Percentiles rank a stretch among this genome's conserved stretches.
phyloP scores from a whole-genome alignment of 257 asterid species.

The Solanum pinnatisectum region DNA sequence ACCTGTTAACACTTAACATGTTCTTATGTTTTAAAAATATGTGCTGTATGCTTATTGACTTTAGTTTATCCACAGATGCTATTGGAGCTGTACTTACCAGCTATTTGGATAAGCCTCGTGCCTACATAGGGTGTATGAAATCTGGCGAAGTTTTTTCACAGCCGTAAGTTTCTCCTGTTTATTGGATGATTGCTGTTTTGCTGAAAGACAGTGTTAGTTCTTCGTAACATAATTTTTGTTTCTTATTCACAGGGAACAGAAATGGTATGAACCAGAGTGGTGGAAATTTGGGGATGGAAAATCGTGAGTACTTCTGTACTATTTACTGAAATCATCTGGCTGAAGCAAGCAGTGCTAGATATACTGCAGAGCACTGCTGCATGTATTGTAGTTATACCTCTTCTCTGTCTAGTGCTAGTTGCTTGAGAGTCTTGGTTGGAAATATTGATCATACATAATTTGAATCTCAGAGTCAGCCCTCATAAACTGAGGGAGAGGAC shows the following conservation, averaged over 20 bases:
- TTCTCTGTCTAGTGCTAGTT: background rate
- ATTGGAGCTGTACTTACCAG: conserved; percentile 66
- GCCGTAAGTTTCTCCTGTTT: conserved; percentile 43
- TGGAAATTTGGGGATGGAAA: conserved; percentile 97
- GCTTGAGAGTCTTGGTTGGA: background rate
- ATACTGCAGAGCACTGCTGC: background rate
- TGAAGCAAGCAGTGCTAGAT: background rate
- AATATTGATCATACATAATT: background rate
- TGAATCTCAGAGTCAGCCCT: background rate
- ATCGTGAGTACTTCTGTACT: conserved; percentile 46
- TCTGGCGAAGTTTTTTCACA: conserved; percentile 84
- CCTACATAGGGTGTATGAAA: conserved; percentile 90
- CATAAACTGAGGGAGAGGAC: background rate
- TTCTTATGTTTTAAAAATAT: background rate
- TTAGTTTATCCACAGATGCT: conserved; percentile 41
- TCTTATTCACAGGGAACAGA: conserved; percentile 43
- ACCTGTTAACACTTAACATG: background rate
- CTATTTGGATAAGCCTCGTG: conserved; percentile 68
- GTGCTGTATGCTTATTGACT: background rate
- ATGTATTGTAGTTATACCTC: background rate
- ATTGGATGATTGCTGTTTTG: background rate
- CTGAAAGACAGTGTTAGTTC: background rate
- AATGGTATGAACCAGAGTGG: conserved; percentile 97
- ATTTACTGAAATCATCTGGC: background rate
- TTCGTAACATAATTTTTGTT: background rate